Percentiles rank a stretch among this genome's conserved stretches.
Conservation (phyloP, 208 protist genomes). For the Endotrypanum monterogeii region DNA sequence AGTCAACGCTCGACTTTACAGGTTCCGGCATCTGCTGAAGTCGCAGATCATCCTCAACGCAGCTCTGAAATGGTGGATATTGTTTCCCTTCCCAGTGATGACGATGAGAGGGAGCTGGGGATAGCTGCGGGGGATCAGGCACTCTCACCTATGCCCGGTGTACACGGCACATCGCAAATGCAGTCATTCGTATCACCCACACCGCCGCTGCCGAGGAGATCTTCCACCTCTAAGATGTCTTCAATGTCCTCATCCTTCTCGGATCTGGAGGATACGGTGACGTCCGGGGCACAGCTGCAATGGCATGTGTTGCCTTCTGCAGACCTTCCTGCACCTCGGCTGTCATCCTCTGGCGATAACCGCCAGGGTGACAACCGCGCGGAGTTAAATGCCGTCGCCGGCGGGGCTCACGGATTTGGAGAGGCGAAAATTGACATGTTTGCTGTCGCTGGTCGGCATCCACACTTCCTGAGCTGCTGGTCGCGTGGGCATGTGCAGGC, state of each 20-base stretch:
- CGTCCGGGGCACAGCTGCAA: constrained; percentile 12
- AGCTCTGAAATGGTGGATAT: constrained; percentile 4
- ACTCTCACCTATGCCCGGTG: not conserved
- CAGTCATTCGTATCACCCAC: not conserved
- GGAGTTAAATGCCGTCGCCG: not conserved
- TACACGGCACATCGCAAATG: not conserved
- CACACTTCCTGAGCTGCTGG: constrained; percentile 38
- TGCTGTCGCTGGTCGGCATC: constrained; percentile 14
- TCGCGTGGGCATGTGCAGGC: constrained; percentile 24
- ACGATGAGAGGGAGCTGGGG: not conserved
- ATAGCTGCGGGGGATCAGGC: not conserved
- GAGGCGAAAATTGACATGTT: constrained; percentile 17
- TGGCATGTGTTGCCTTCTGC: constrained; percentile 14
- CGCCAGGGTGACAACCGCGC: not conserved
- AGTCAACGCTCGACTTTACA: not conserved
- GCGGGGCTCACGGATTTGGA: not conserved
- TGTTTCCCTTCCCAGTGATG: constrained; percentile 10
- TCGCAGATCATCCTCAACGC: no score
- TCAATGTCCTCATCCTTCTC: constrained; percentile 35
- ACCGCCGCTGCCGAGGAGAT: not conserved
- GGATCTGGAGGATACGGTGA: constrained; percentile 23
- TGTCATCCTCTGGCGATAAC: not conserved
- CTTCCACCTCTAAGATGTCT: not conserved
- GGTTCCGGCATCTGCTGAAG: not conserved
- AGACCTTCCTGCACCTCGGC: not conserved